Evolutionary conservation across 1,139 yeast genomes (phyloP).

Genomic region (Pichia sp.): DNA sequence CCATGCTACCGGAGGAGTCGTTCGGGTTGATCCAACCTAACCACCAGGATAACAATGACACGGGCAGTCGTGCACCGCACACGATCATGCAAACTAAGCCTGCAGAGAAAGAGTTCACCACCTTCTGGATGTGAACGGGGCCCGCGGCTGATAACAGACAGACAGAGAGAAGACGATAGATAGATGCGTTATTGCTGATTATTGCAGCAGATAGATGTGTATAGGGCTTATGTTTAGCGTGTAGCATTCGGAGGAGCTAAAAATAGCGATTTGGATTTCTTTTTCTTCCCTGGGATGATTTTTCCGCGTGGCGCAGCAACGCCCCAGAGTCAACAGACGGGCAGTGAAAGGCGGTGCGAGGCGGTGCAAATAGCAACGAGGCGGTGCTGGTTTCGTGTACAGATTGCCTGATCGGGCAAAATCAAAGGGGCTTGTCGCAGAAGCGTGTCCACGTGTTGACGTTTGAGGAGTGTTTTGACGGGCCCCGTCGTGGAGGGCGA

Average conservation of each 20-base stretch:
- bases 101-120: conserved; percentile 19
- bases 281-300: neutral
- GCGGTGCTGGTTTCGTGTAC: neutral
- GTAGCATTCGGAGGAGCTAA: neutral
- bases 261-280: neutral
- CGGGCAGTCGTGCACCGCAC: conserved; percentile 43
- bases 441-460: neutral
- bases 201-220: too few relatives aligned
- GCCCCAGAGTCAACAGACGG: neutral
- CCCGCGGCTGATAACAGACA: too few relatives aligned
- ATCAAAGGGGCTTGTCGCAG: neutral
- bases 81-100: conserved; percentile 25
- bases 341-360: neutral
- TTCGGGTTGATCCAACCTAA: conserved; percentile 52
- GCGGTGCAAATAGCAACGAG: neutral
- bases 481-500: neutral
- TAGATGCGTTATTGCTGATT: neutral
- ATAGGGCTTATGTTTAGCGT: neutral
- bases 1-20: conserved; percentile 22
- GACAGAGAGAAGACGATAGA: neutral
- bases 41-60: conserved; percentile 55
- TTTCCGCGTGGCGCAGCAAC: neutral
- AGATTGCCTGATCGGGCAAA: conserved; percentile 1
- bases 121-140: conserved; percentile 27
- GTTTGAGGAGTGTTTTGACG: neutral